phyloP scores from a whole-genome alignment of 129 eudicot species.

The Calendula officinalis region DNA sequence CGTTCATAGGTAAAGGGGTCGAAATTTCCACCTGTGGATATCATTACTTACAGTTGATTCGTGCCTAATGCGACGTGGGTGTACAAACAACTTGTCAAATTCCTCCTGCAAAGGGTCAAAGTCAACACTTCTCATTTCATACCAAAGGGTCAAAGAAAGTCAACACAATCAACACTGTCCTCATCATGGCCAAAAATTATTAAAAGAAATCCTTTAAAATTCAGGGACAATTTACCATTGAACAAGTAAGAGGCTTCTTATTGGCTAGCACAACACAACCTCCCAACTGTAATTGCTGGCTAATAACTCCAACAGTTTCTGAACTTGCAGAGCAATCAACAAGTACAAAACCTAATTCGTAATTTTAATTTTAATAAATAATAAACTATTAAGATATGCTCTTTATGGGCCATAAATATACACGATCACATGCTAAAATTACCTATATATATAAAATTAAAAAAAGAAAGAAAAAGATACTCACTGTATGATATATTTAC shows the following conservation, averaged over 20 bases:
- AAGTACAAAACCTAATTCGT: slow-evolving; percentile 58
- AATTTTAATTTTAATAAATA: not conserved
- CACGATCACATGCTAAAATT: slow-evolving; percentile 11
- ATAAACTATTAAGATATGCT: not conserved
- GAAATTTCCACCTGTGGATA: not conserved
- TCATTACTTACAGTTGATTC: slow-evolving; percentile 82
- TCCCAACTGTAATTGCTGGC: slow-evolving; percentile 45
- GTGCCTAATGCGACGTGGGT: slow-evolving; percentile 72
- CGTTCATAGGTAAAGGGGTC: not conserved
- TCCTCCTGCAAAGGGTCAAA: slow-evolving; percentile 60
- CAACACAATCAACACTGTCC: not conserved
- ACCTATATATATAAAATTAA: slow-evolving; percentile 9
- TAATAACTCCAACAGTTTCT: slow-evolving; percentile 58
- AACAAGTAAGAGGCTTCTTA: slow-evolving; percentile 87
- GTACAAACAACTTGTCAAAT: slow-evolving; percentile 64
- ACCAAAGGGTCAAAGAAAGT: not conserved
- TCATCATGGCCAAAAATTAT: not conserved
- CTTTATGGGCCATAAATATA: slow-evolving; percentile 11
- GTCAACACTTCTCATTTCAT: not conserved
- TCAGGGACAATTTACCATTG: slow-evolving; percentile 53
- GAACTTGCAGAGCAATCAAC: slow-evolving; percentile 97
- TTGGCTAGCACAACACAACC: slow-evolving; percentile 87
- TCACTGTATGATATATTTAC: slow-evolving; percentile 47
- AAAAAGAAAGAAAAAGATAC: not conserved
- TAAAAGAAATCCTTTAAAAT: not conserved